These are phyloP conservation scores for Colletotrichum salicis DNA, from an alignment of 2,329 filamentous ascomycete genomes.

Conservation along the genomic window DNA sequence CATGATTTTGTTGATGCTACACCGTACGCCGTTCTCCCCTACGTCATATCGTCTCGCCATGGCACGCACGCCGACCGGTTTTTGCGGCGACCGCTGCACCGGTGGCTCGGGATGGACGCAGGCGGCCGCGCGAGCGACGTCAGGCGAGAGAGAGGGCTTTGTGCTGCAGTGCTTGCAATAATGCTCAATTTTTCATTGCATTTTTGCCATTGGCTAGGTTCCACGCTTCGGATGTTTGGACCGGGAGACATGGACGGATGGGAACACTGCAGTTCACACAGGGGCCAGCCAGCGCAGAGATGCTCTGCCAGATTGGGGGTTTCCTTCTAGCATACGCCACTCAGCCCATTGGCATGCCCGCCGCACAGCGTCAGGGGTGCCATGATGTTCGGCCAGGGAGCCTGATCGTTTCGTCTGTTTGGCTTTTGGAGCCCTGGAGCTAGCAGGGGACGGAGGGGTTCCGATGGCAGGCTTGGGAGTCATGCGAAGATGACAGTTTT, in stretches of 20 bases:
- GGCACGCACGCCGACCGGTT: not conserved
- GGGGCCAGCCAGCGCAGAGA: not conserved
- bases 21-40: not conserved
- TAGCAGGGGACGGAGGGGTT: conserved; percentile 1
- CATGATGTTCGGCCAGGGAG: not conserved
- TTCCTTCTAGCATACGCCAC: conserved; percentile 17
- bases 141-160: not conserved
- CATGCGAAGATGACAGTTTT: conserved; percentile 9
- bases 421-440: conserved; percentile 13
- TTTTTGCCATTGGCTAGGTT: conserved; percentile 8
- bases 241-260: conserved; percentile 16
- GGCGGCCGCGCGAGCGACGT: not conserved
- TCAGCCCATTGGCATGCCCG: not conserved
- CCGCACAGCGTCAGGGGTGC: not conserved
- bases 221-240: conserved; percentile 27
- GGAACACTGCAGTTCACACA: not conserved
- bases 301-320: conserved; percentile 22
- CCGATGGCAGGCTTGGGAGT: conserved; percentile 7
- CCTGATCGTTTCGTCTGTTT: conserved; percentile 7
- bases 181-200: not conserved
- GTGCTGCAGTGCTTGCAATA: not conserved
- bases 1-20: not conserved
- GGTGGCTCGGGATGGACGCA: conserved; percentile 21
- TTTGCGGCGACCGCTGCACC: conserved; percentile 22
- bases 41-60: conserved; percentile 20